These are phyloP conservation scores for Fraxinus albicans DNA, from an alignment of 305 asterid genomes.

Conservation along the genomic window DNA sequence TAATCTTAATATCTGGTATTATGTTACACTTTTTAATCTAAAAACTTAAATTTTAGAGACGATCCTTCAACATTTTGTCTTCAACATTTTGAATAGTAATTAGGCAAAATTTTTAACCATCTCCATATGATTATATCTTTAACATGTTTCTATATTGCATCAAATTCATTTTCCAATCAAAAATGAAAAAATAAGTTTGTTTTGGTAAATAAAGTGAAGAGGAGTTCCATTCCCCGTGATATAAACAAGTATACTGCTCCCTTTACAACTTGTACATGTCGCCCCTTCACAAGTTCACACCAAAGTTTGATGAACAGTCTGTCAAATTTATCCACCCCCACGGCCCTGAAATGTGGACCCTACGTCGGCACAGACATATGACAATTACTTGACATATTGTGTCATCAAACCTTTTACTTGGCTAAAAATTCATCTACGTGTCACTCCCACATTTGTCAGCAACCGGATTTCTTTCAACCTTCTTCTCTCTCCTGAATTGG, in stretches of 20 bases:
- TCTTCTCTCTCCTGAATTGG: constrained; percentile 30
- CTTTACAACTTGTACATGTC: constrained; percentile 25
- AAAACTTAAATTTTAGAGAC: too few relatives aligned
- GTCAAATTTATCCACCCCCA: constrained; percentile 11
- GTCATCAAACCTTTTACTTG: constrained; percentile 53
- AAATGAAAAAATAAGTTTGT: not conserved
- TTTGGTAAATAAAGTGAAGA: not conserved
- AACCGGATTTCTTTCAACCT: constrained; percentile 31
- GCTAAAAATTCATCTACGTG: constrained; percentile 59
- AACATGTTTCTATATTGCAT: not conserved
- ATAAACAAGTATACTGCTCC: not conserved
- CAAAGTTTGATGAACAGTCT: constrained; percentile 9
- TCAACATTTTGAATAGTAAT: too few relatives aligned
- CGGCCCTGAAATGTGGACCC: constrained; percentile 30
- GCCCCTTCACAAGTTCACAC: constrained; percentile 17
- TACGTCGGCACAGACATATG: constrained; percentile 34
- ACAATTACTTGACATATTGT: constrained; percentile 45
- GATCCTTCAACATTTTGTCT: too few relatives aligned
- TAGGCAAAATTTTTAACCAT: not conserved
- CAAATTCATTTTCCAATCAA: not conserved
- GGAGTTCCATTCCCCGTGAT: constrained; percentile 25
- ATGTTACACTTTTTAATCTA: not conserved
- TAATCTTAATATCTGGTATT: too few relatives aligned
- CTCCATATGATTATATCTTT: not conserved
- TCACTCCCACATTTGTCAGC: constrained; percentile 29